These are phyloP conservation scores for Myxozyma lipomycoides DNA, from an alignment of 805 yeast species.

Conservation along the genomic window DNA sequence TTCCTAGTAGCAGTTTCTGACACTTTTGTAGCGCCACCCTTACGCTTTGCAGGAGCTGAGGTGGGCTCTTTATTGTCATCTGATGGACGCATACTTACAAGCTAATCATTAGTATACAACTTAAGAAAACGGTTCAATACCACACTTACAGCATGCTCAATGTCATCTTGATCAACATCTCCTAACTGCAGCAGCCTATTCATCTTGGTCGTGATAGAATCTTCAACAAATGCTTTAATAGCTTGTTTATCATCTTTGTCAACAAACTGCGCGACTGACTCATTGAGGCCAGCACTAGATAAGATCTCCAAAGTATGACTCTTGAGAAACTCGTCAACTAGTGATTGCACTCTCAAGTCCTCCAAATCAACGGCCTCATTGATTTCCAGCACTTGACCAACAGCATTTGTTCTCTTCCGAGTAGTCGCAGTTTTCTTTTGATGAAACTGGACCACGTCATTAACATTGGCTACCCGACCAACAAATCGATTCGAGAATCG, in stretches of 20 bases:
- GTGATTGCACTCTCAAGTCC: conserved; percentile 52
- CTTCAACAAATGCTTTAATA: conserved; percentile 45
- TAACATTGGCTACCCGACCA: conserved; percentile 85
- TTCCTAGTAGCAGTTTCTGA: conserved; percentile 7
- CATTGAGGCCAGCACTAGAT: conserved; percentile 70
- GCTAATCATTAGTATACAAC: neutral
- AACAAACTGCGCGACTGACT: conserved; percentile 67
- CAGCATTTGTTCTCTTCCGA: conserved; percentile 8
- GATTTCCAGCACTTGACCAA: conserved; percentile 10
- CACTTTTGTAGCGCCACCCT: neutral
- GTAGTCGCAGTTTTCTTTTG: conserved; percentile 39
- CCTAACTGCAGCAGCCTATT: conserved; percentile 28
- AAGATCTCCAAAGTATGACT: conserved; percentile 63
- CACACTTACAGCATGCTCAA: conserved; percentile 13
- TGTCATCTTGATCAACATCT: conserved; percentile 30
- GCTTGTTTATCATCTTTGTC: conserved; percentile 79
- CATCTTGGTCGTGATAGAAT: conserved; percentile 33
- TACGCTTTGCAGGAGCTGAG: conserved; percentile 1
- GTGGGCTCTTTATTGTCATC: neutral
- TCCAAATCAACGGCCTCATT: conserved; percentile 37
- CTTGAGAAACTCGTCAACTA: conserved; percentile 59
- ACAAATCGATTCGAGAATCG: conserved; percentile 87
- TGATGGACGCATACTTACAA: neutral
- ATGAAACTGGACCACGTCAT: conserved; percentile 73
- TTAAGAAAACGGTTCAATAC: neutral